Base-by-base conservation (phyloP, 2,329 filamentous ascomycete species). In the Zymoseptoria brevis region DNA sequence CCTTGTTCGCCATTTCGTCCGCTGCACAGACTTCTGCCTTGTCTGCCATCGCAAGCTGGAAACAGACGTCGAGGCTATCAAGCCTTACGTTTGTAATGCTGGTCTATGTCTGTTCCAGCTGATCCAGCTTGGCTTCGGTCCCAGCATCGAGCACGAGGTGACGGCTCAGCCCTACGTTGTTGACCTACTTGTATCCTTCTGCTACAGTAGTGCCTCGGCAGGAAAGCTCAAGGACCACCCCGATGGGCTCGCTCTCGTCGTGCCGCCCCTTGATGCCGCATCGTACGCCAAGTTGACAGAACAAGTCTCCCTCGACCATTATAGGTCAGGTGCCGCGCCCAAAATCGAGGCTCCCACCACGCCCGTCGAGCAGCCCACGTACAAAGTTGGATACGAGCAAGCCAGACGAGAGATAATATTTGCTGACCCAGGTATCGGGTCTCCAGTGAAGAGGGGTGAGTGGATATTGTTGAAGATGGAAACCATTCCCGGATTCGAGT, bases 21-120 rank as follows among this genome's bases (percentile, higher is more conserved):
- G 84, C 60, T 96, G 90, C 71, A 90, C 89, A 0, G 86, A 94
- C 57, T 96, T 93, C 72, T 96, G 92, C 72, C 81, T 96, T 57
- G 85, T 92, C 22, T 96, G 92, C 68, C 89, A 95, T 72, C 82
- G 82, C 64, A 86, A 81, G 64, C 80, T 89, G 41, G 73, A 82
- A 1, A 80, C 79, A 1, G 81, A 83, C 0, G 85, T 93, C 45
- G 83, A 87, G 66, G 83, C 87, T 1, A 77, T 91, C 60, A 90
- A 89, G 65, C 88, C 88, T 2, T 80, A 81, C 62, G 90, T 96
- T 51, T 96, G 92, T 74, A 83, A 83, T 21, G 81, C 83, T 11
- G 78, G 81, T 1, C 78, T 96, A 2, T 96, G 92, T 68, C 77
- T 96, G 3, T 96, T 89, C 68, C 92, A 96, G 69, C 96, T 94